Conservation (phyloP, 768 basidiomycete species). For the Termitomyces titanicus region DNA sequence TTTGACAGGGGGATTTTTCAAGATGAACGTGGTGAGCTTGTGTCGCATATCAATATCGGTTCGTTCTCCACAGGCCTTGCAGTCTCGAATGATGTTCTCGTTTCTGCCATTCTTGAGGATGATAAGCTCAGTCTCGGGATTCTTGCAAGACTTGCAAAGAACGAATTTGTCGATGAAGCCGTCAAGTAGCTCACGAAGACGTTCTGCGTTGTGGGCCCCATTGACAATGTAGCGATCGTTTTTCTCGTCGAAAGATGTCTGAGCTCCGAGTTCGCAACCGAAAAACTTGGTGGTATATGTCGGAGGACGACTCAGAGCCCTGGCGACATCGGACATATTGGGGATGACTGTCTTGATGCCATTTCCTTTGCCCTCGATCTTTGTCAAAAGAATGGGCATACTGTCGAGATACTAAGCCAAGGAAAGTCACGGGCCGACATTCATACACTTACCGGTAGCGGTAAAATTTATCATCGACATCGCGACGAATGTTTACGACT, state of each 20-base stretch:
- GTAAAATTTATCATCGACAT: conserved; percentile 96
- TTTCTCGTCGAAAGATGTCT: conserved; percentile 94
- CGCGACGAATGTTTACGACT: conserved; percentile 90
- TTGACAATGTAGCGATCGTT: conserved; percentile 99
- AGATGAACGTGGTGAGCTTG: conserved; percentile 92
- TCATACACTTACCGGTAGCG: conserved; percentile 69
- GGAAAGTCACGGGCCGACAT: neutral
- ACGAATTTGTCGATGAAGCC: conserved; percentile 98
- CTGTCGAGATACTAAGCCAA: conserved; percentile 32
- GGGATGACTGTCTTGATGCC: conserved; percentile 99
- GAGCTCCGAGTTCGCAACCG: conserved; percentile 96
- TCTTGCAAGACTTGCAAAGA: conserved; percentile 96
- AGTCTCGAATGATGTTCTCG: conserved; percentile 92
- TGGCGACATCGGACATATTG: conserved; percentile 97
- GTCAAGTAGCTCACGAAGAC: conserved; percentile 94
- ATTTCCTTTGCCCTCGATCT: conserved; percentile 99
- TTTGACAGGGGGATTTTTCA: conserved; percentile 96
- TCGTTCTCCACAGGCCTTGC: conserved; percentile 96
- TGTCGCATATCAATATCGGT: conserved; percentile 94
- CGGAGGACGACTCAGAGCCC: conserved; percentile 91
- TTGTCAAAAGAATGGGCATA: conserved; percentile 93
- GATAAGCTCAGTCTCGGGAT: conserved; percentile 95
- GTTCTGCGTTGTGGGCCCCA: conserved; percentile 88
- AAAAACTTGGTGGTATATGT: conserved; percentile 99
- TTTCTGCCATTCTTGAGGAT: conserved; percentile 77